Evolutionary conservation across 225 moss, liverwort and hornwort genomes (phyloP).

Genomic region (Straminergon stramineum): DNA sequence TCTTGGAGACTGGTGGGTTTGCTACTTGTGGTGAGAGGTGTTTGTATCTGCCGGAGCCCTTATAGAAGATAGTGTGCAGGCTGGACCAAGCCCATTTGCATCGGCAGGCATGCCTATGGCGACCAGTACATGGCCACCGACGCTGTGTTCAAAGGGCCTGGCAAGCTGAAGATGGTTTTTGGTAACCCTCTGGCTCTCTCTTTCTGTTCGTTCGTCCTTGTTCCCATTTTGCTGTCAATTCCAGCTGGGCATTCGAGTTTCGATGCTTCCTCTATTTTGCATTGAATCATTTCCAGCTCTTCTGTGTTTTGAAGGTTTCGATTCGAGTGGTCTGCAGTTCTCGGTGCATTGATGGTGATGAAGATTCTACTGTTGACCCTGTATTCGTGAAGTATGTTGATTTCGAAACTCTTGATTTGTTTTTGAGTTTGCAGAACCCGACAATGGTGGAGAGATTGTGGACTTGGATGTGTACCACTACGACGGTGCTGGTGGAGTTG

Average conservation of each 20-base stretch:
- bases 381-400: neutral
- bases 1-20: neutral
- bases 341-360: neutral
- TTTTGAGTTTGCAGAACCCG: conserved; percentile 47
- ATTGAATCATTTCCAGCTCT: neutral
- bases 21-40: neutral
- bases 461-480: conserved; percentile 81
- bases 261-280: neutral
- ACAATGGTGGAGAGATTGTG: conserved; percentile 37
- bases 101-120: conserved; percentile 90
- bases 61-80: conserved; percentile 18
- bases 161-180: conserved; percentile 86
- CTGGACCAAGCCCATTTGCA: conserved; percentile 90
- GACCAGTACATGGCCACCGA: conserved; percentile 98
- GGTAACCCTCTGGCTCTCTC: conserved; percentile 26
- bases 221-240: neutral
- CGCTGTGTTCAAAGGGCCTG: conserved; percentile 73
- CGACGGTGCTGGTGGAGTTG: conserved; percentile 74
- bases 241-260: neutral
- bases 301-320: neutral
- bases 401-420: neutral
- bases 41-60: neutral
- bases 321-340: neutral
- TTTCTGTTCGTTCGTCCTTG: neutral
- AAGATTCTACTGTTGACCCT: neutral